These are phyloP conservation scores for Paramecium sexaurelia DNA, from an alignment of 73 alveolate genomes.

Conservation along the genomic window DNA sequence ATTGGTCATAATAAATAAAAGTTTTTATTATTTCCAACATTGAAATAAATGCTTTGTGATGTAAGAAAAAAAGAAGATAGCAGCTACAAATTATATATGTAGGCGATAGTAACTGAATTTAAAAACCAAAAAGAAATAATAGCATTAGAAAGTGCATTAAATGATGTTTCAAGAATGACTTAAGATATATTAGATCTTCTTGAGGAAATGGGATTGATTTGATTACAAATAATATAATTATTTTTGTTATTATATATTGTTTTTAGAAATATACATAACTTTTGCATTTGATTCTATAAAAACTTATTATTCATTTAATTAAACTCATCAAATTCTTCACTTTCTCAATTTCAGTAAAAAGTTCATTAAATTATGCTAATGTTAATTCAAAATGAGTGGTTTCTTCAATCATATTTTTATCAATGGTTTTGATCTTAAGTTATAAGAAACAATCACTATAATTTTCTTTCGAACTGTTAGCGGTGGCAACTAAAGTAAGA, in stretches of 20 bases:
- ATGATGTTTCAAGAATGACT: background rate
- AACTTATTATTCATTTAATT: slow-evolving; percentile 14
- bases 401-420: slow-evolving; percentile 30
- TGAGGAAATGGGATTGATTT: background rate
- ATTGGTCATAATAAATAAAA: background rate
- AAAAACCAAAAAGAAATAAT: background rate
- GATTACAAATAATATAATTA: background rate
- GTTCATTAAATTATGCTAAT: slow-evolving; percentile 42
- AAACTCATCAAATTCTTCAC: slow-evolving; percentile 39
- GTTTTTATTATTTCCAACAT: background rate
- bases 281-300: background rate
- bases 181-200: background rate
- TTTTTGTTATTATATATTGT: too few species aligned
- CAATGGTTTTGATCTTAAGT: slow-evolving; percentile 35
- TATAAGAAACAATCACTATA: slow-evolving; percentile 43
- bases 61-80: background rate
- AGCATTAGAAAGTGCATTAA: background rate
- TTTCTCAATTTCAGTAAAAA: slow-evolving; percentile 50
- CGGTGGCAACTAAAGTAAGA: slow-evolving; percentile 13
- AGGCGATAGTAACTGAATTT: background rate
- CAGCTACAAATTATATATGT: background rate
- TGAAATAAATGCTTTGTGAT: background rate
- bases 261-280: too few species aligned
- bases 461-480: slow-evolving; percentile 27
- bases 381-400: slow-evolving; percentile 48